These are phyloP conservation scores for Botrytis paeoniae DNA, from an alignment of 2,329 filamentous ascomycete species.

Conservation along the genomic window DNA sequence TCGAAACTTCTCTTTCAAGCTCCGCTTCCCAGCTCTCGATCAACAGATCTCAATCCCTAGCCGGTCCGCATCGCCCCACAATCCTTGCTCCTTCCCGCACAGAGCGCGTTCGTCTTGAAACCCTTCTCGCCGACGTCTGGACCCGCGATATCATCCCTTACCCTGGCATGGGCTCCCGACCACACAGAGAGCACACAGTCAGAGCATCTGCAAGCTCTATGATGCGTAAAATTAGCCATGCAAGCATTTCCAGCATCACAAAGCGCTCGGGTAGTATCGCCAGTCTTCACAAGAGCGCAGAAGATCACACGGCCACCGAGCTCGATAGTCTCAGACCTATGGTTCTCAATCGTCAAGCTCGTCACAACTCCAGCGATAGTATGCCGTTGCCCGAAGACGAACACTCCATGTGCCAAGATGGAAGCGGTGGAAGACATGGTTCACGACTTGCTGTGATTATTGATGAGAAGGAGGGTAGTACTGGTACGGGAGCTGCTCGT, in stretches of 20 bases:
- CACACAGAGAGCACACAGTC: conserved; percentile 68
- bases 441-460: conserved; percentile 33
- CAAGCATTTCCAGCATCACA: conserved; percentile 70
- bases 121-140: conserved; percentile 74
- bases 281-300: conserved; percentile 31
- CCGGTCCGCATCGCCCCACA: conserved; percentile 65
- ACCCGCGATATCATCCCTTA: conserved; percentile 77
- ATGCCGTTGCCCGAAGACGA: conserved; percentile 24
- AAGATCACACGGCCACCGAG: conserved; percentile 27
- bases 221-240: conserved; percentile 77
- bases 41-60: conserved; percentile 74
- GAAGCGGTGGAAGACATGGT: neutral
- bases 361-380: conserved; percentile 24
- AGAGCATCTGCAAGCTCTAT: conserved; percentile 78
- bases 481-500: conserved; percentile 25
- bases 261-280: conserved; percentile 54
- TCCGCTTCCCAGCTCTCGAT: conserved; percentile 50
- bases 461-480: conserved; percentile 34
- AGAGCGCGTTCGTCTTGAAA: conserved; percentile 76
- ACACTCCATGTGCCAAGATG: conserved; percentile 18
- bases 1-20: conserved; percentile 42
- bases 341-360: conserved; percentile 19
- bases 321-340: conserved; percentile 23
- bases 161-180: conserved; percentile 70
- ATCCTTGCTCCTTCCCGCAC: conserved; percentile 71